Evolutionary conservation across 805 yeast genomes (phyloP), one percentile per base, ranked within the genome.

Genomic region (Danielozyma ontarioensis): DNA sequence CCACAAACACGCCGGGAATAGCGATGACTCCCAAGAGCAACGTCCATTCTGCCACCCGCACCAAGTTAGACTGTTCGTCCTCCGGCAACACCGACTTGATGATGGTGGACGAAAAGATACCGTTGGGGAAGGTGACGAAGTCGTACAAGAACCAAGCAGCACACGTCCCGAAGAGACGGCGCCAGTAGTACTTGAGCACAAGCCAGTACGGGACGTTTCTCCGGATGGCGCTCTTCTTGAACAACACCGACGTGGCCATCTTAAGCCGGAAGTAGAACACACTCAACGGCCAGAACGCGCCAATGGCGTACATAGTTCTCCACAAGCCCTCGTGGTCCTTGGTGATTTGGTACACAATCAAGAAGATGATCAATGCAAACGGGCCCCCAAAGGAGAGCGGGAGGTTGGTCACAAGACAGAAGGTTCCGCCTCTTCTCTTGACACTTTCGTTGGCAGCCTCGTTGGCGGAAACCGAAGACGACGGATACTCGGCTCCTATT

Each of bases 71-170:
- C 3, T 51, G 40, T 4, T 54, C 54, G 4, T 40, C 25, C 15
- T 44, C 50, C 12, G 58, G 51, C 32, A 79, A 61, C 24, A 72
- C 69, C n/a, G 69, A 58, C 11, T 77, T 47, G 35, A 80, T 76
- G 44, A 82, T 81, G 19, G 79, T 67, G 10, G 72, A 71, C 4
- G 83, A 72, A 53, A 80, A 81, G 32, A 80, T 69, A 52, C 86
- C 87, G 51, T 82, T 82, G 10, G 90, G 89, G 65, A 83, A 83
- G 5, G 84, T 78, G 46, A 83, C 83, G 47, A 83, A 83, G 60
- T 83, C 94, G 51, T 80, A 83, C 46, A 83, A 64, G 62, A 83
- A 83, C 93, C 93, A 83, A 36, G 83, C 73, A 4, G 76, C 78
- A 52, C 83, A 76, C 13, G 85, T 78, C 23, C 90, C 93, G 19